Conservation (phyloP, 2,329 filamentous ascomycete genomes). For the Microsporum ferrugineum region DNA sequence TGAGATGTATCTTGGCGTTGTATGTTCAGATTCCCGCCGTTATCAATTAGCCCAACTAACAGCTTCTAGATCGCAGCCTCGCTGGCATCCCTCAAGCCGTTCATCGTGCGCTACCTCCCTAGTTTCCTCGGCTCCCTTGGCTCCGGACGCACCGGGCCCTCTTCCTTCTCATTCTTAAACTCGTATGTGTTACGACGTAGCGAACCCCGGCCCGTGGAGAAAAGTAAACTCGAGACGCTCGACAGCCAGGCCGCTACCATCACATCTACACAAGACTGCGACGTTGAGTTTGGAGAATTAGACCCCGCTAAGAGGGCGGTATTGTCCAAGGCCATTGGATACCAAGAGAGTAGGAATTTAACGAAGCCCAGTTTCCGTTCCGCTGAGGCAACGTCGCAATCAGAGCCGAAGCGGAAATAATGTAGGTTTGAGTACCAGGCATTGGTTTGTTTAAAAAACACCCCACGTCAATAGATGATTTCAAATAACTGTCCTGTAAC, state of each 20-base stretch:
- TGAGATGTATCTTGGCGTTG: conserved; percentile 2
- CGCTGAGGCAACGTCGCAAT: neutral
- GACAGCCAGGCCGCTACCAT: neutral
- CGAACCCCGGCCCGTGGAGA: neutral
- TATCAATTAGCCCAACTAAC: neutral
- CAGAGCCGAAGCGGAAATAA: neutral
- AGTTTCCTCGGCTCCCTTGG: neutral
- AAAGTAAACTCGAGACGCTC: neutral
- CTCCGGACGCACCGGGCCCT: neutral
- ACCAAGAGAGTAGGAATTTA: neutral
- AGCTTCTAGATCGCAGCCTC: neutral
- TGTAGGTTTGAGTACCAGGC: neutral
- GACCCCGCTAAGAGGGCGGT: neutral
- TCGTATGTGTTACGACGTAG: neutral
- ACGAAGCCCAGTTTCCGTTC: neutral
- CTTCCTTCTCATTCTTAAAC: neutral
- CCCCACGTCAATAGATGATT: neutral
- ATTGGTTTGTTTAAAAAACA: neutral
- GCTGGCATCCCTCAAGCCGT: neutral
- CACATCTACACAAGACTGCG: neutral
- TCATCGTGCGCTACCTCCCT: neutral
- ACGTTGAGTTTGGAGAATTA: neutral
- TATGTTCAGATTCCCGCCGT: neutral
- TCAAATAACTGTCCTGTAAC: no score
- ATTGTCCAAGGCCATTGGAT: neutral